A percentile compares a stretch with the other conserved stretches of the same genome.
phyloP scores from a whole-genome alignment of 1,139 yeast species.

The Candida tetrigidarum region DNA sequence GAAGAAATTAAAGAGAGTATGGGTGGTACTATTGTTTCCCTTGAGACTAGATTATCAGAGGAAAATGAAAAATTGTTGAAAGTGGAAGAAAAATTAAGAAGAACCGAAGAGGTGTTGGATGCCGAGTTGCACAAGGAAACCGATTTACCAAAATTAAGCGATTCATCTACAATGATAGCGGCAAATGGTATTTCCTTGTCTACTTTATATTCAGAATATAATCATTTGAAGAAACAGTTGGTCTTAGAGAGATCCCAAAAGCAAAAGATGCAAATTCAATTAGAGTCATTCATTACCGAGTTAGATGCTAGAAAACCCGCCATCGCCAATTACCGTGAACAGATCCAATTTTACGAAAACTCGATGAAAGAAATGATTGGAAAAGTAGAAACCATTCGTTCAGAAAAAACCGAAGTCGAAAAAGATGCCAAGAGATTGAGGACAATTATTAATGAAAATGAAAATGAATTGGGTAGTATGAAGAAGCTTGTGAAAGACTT shows the following conservation, averaged over 20 bases:
- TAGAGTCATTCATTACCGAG: constrained; percentile 73
- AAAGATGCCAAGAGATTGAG: constrained; percentile 38
- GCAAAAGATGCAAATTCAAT: constrained; percentile 68
- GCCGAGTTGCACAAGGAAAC: constrained; percentile 45
- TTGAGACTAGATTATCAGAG: constrained; percentile 27
- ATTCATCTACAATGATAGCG: constrained; percentile 48
- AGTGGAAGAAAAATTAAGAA: constrained; percentile 39
- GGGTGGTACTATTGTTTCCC: constrained; percentile 28
- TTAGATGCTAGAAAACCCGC: constrained; percentile 82
- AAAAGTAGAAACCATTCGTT: constrained; percentile 40
- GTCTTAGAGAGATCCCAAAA: constrained; percentile 74
- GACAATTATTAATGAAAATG: constrained; percentile 31
- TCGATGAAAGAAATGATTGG: constrained; percentile 44
- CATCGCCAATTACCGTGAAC: constrained; percentile 65
- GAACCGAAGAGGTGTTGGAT: constrained; percentile 49
- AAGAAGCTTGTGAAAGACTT: constrained; percentile 69
- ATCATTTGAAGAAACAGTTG: constrained; percentile 65
- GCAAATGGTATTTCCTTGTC: constrained; percentile 66
- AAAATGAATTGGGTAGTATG: constrained; percentile 47
- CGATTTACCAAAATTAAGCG: constrained; percentile 41
- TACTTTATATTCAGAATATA: constrained; percentile 70
- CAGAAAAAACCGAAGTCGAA: constrained; percentile 47
- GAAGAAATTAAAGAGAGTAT: constrained; percentile 46
- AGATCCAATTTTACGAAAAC: constrained; percentile 49
- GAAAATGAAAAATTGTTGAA: constrained; percentile 38